These are phyloP conservation scores for Cystofilobasidium ferigula DNA, from an alignment of 768 basidiomycete genomes.

Conservation along the genomic window DNA sequence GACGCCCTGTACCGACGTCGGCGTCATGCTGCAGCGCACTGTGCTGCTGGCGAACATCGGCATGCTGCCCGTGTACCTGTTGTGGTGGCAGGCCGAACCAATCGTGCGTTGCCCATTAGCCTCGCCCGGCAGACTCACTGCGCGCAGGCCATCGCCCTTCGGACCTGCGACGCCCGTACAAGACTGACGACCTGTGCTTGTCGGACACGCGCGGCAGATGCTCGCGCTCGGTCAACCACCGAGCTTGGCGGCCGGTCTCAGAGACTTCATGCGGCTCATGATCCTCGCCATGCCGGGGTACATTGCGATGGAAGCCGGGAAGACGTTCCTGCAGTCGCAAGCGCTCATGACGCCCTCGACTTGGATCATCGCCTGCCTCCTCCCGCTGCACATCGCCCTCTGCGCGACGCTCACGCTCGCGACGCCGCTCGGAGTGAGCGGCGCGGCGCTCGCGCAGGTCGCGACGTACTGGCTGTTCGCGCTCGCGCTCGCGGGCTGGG, in stretches of 20 bases:
- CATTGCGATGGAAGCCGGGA: slow-evolving; percentile 1
- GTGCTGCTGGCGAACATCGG: slow-evolving; percentile 54
- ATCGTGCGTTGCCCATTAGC: slow-evolving; percentile 39
- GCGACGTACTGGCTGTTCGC: slow-evolving; percentile 63
- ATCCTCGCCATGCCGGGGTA: not conserved
- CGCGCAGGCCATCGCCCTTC: not conserved
- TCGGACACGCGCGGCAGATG: no score
- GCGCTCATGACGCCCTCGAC: slow-evolving; percentile 69
- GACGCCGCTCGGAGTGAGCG: slow-evolving; percentile 53
- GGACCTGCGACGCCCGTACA: not conserved
- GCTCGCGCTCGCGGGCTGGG: slow-evolving; percentile 47
- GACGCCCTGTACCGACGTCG: slow-evolving; percentile 50
- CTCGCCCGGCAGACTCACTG: not conserved
- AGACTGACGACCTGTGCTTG: no score
- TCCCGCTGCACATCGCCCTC: slow-evolving; percentile 54
- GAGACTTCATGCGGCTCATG: not conserved
- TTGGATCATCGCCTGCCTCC: slow-evolving; percentile 50
- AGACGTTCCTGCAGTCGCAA: slow-evolving; percentile 32
- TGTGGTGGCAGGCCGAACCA: slow-evolving; percentile 58
- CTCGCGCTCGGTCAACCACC: slow-evolving; percentile 3
- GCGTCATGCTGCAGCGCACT: slow-evolving; percentile 61
- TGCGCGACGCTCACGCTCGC: slow-evolving; percentile 55
- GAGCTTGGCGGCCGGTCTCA: not conserved
- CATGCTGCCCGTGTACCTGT: slow-evolving; percentile 51
- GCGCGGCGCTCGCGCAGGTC: slow-evolving; percentile 57